Percentiles rank a stretch among this genome's conserved stretches.
Evolutionary conservation across 768 basidiomycete species (phyloP).

Genomic region (Rhodotorula sphaerocarpa): DNA sequence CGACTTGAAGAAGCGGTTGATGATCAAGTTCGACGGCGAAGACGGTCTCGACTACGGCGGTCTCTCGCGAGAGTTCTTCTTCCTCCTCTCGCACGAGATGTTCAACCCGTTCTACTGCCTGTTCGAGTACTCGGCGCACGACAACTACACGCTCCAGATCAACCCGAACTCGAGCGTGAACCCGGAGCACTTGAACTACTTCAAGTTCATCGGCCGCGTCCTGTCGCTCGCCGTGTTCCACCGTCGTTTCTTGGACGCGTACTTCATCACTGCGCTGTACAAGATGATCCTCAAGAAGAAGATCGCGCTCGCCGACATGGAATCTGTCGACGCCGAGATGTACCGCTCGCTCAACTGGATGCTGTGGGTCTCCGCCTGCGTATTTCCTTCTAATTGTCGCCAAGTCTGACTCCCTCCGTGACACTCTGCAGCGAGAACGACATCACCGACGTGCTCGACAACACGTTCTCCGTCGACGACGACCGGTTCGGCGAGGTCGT

Average conservation of each 20-base stretch:
- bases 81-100: conserved; percentile 99
- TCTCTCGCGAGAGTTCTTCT: conserved; percentile 98
- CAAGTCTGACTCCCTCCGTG: conserved; percentile 6
- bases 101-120: conserved; percentile 99
- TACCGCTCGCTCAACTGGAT: conserved; percentile 97
- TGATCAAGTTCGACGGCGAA: conserved; percentile 97
- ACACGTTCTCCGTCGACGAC: conserved; percentile 93
- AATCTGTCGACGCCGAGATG: conserved; percentile 91
- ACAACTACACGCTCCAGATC: conserved; percentile 99
- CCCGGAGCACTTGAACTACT: conserved; percentile 98
- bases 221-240: conserved; percentile 97
- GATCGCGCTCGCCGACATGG: conserved; percentile 82
- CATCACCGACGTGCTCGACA: conserved; percentile 94
- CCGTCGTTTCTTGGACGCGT: conserved; percentile 94
- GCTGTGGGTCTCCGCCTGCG: conserved; percentile 57
- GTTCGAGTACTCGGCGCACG: conserved; percentile 99
- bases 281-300: conserved; percentile 99
- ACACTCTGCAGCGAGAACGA: conserved; percentile 44
- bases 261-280: conserved; percentile 99
- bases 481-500: conserved; percentile 98
- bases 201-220: conserved; percentile 98
- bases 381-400: background rate
- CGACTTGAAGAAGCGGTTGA: conserved; percentile 93
- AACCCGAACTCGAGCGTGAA: conserved; percentile 81
- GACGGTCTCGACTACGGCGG: conserved; percentile 99